These are phyloP conservation scores for Medicago arabica DNA, from an alignment of 306 rosid genomes.

Conservation along the genomic window DNA sequence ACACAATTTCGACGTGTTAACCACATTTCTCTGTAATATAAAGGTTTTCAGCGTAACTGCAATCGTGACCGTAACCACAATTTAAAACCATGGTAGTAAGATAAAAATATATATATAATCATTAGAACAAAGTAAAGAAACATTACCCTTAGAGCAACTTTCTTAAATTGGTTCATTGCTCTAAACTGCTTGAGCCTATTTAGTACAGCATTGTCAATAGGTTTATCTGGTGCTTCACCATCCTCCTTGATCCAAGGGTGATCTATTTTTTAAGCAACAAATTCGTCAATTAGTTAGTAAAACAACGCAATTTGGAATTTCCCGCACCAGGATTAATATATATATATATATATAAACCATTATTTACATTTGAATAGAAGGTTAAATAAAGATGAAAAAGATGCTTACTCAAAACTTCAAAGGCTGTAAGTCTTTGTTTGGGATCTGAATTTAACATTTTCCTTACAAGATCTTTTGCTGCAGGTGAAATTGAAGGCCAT, in stretches of 20 bases:
- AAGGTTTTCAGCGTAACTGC: background rate
- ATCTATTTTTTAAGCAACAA: background rate
- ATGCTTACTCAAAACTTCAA: slow-evolving; percentile 20
- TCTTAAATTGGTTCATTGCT: slow-evolving; percentile 62
- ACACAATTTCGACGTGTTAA: background rate
- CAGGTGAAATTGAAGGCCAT: slow-evolving; percentile 82
- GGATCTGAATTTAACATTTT: slow-evolving; percentile 33
- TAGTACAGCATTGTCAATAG: slow-evolving; percentile 64
- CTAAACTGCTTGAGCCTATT: slow-evolving; percentile 85
- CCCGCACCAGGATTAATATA: too few relatives aligned
- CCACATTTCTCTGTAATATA: background rate
- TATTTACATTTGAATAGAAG: too few relatives aligned
- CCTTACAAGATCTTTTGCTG: slow-evolving; percentile 58
- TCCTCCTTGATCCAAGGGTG: slow-evolving; percentile 29
- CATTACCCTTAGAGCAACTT: slow-evolving; percentile 52
- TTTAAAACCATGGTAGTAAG: background rate
- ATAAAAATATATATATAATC: background rate
- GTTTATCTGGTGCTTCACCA: slow-evolving; percentile 36
- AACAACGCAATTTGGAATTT: too few relatives aligned
- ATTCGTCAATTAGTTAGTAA: background rate
- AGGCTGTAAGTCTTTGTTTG: slow-evolving; percentile 39
- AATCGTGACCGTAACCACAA: background rate
- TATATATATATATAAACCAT: too few relatives aligned
- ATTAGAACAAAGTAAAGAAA: background rate
- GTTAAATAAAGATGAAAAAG: background rate